phyloP scores from a whole-genome alignment of 768 basidiomycete species.

The Infundibulicybe gibba region DNA sequence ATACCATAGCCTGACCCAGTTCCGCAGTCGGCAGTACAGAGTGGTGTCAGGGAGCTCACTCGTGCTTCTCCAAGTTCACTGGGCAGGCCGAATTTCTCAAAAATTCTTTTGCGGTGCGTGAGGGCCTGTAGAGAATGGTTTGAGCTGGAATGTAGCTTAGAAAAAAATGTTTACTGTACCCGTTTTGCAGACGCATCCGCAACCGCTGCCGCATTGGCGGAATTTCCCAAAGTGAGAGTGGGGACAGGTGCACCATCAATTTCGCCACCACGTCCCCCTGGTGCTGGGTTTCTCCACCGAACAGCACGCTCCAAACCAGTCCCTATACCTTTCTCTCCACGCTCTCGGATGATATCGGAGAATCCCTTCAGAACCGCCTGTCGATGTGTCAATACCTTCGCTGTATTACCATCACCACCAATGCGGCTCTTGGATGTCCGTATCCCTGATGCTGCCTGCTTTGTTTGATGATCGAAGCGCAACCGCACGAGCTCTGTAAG shows the following conservation, averaged over 20 bases:
- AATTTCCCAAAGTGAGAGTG: conserved; percentile 2
- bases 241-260: conserved; percentile 4
- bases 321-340: conserved; percentile 4
- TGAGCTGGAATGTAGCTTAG: neutral
- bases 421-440: conserved; percentile 1
- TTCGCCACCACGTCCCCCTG: conserved; percentile 5
- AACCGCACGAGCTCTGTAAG: conserved; percentile 5
- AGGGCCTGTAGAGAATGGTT: conserved; percentile 4
- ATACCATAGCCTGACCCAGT: conserved; percentile 8
- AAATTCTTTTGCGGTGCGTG: conserved; percentile 4
- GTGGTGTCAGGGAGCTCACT: conserved; percentile 3
- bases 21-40: conserved; percentile 11
- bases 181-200: conserved; percentile 5
- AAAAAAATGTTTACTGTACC: conserved; percentile 4
- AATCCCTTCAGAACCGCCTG: conserved; percentile 4
- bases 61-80: conserved; percentile 1
- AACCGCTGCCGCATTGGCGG: conserved; percentile 6
- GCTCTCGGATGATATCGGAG: conserved; percentile 4
- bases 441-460: conserved; percentile 11
- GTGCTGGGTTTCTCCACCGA: conserved; percentile 10
- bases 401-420: neutral
- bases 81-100: neutral
- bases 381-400: conserved; percentile 1
- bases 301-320: conserved; percentile 2
- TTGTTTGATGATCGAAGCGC: conserved; percentile 11